Evolutionary conservation across 106 monocot genomes (phyloP).

Genomic region (Iris macrosiphon): DNA sequence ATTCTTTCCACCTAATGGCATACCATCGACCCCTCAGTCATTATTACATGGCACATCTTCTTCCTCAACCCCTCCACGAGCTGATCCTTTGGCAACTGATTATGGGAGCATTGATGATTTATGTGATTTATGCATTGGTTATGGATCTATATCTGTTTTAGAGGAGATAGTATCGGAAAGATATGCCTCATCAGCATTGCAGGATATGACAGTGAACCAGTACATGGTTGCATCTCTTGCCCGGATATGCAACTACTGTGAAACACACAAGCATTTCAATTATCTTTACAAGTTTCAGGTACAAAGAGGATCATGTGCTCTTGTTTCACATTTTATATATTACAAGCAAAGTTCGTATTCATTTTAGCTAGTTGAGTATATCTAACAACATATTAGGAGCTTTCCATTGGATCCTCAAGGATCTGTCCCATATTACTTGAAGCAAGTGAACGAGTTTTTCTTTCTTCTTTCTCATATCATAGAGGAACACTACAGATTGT

Average conservation of each 20-base stretch:
- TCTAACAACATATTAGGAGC: too few relatives aligned
- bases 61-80: conserved; percentile 42
- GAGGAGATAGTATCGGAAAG: conserved; percentile 49
- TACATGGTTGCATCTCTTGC: conserved; percentile 48
- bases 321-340: too few relatives aligned
- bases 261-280: conserved; percentile 86
- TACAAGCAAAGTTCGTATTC: too few relatives aligned
- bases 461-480: too few relatives aligned
- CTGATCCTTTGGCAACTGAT: conserved; percentile 80
- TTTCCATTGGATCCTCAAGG: too few relatives aligned
- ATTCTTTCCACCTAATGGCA: conserved; percentile 60
- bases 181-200: conserved; percentile 22
- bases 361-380: too few relatives aligned
- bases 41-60: conserved; percentile 21
- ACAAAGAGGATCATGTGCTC: too few relatives aligned
- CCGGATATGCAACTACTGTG: conserved; percentile 88
- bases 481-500: too few relatives aligned
- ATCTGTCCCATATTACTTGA: too few relatives aligned
- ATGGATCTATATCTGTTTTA: conserved; percentile 73
- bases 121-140: conserved; percentile 76
- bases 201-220: conserved; percentile 43
- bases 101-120: conserved; percentile 94
- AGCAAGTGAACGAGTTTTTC: too few relatives aligned
- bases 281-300: conserved; percentile 94
- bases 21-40: conserved; percentile 38